A percentile compares a stretch with the other conserved stretches of the same genome.
Conservation (phyloP, 2,329 filamentous ascomycete species). For the Colletotrichum truncatum region DNA sequence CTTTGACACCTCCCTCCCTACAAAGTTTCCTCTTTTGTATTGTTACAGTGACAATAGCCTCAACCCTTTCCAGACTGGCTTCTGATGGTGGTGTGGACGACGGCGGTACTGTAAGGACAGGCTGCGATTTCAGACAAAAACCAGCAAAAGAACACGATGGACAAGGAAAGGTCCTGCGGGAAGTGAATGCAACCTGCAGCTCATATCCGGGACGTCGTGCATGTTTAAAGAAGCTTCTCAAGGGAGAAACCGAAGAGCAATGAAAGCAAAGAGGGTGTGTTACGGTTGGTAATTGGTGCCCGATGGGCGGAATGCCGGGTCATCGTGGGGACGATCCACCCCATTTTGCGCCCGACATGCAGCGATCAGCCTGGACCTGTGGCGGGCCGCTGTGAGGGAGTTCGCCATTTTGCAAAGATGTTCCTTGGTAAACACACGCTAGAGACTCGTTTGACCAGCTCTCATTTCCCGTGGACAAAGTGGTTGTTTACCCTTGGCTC, state of each 20-base stretch:
- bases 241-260: background rate
- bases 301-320: constrained; percentile 26
- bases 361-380: constrained; percentile 27
- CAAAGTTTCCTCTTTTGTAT: background rate
- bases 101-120: constrained; percentile 25
- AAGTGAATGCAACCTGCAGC: constrained; percentile 4
- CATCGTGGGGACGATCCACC: constrained; percentile 24
- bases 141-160: background rate
- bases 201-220: background rate
- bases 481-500: background rate
- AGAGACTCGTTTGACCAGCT: background rate
- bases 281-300: constrained; percentile 19
- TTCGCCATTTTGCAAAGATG: background rate
- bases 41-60: constrained; percentile 7
- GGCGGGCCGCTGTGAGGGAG: background rate
- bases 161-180: constrained; percentile 28
- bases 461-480: constrained; percentile 2
- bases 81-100: background rate
- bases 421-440: background rate
- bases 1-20: constrained; percentile 2
- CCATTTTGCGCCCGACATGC: constrained; percentile 25
- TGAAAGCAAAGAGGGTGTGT: background rate
- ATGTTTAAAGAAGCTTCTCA: constrained; percentile 21
- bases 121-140: background rate
- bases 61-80: background rate